Base-by-base conservation (phyloP, 495 filamentous ascomycete genomes). In the Penicillium coprophilum region DNA sequence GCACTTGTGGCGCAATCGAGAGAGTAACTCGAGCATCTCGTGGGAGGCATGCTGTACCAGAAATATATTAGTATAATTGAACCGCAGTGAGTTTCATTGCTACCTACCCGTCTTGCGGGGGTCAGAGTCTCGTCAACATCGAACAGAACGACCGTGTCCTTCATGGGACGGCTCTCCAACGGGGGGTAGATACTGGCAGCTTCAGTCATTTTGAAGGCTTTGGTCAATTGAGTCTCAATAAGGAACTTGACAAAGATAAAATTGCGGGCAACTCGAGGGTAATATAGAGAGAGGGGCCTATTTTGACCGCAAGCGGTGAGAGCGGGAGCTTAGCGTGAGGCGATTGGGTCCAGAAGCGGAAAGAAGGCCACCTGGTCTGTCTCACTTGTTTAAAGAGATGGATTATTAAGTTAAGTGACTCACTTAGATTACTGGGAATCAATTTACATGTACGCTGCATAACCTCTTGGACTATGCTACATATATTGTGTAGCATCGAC, bases 61-160 rank as follows among this genome's bases (percentile, higher is more conserved):
- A 27, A 13, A 44, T 19, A 41, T 28, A 39, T 46, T 51, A 59
- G 67, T 53, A 62, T 55, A 40, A 30, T 23, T 28, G 31, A 48
- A 15, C 28, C 15, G 11, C 6, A 45, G 39, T 30, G 40, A 41
- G 21, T 47, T n/a, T 20, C 38, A 45, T 31, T 23, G 41, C n/a
- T 30, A 77, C 79, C 44, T 82, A 92, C 86, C 47, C 76, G 74
- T 49, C 93, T 84, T 27, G 93, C 82, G 5, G 83, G 85, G 15
- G 91, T 92, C 54, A 97, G 81, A 27, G 93, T 96, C 55, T 79
- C 86, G 69, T 97, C 93, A 24, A 97, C 93, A 71, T 97, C 93
- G 70, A 97, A 97, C 34, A 97, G 86, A 58, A 80, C 84, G 69
- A 97, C 88, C 49, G 93, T 97, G 79, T 90, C 88, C 72, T 90